Evolutionary conservation across 768 basidiomycete genomes (phyloP), one percentile per base, ranked within the genome.

Genomic region (Asterophora lycoperdoides): DNA sequence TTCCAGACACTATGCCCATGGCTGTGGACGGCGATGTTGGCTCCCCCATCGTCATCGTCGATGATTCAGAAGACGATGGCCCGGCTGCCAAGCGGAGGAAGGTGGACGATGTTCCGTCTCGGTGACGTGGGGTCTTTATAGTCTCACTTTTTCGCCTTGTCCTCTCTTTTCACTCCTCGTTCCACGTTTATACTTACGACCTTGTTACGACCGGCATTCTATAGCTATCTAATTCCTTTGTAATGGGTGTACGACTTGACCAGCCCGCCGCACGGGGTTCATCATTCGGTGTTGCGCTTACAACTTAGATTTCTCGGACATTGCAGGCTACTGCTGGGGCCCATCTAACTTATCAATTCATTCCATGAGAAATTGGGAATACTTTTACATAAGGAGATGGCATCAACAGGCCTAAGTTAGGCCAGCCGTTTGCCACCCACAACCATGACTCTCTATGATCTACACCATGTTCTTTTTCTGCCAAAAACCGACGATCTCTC

Each of bases 81-180:
- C 81, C 83, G 37, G 73, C 67, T 23, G 61, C 68, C 44, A 88
- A 86, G 67, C 77, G 77, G 54, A 74, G 84, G 58, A 78, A 75
- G 62, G 47, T 78, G 15, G 73, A 73, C 15, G 59, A 60, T 20
- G 59, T 55, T 29, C 41, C 56, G 41, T 40, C 60, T 43, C 48
- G 41, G 15, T 53, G 38, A 49, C 29, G 45, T 32, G 23, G 30
- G 15, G 15, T 23, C 3, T 23, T 23, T 23, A n/a, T n/a, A 23
- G 23, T 23, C 6, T 23, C 23, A 23, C 23, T 3, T 23, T 23
- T 4, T 33, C 4, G 30, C 42, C 18, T 44, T 14, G 8, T 8
- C 28, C 7, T 39, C 32, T n/a, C n/a, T 8, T 13, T 39, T 28
- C 5, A 8, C 17, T 5, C 5, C 1, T 28, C 23, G 26, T 26